A percentile compares a stretch with the other conserved stretches of the same genome.
Evolutionary conservation across 2,329 filamentous ascomycete species (phyloP).

Genomic region (Monosporascus sp.): DNA sequence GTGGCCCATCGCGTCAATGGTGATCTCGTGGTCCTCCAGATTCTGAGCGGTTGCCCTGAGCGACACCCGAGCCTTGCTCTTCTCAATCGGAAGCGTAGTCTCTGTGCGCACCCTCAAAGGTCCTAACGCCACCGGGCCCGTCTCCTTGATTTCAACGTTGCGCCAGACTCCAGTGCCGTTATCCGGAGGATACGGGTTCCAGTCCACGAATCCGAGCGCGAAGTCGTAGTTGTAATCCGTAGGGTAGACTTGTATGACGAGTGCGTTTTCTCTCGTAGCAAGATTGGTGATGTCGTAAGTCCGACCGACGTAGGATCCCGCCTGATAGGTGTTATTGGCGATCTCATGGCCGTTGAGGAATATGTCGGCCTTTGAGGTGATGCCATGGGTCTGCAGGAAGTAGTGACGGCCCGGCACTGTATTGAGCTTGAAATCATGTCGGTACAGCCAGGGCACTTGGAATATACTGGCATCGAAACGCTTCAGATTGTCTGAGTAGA

Average conservation of each 20-base stretch:
- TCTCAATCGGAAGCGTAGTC: constrained; percentile 25
- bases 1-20: constrained; percentile 28
- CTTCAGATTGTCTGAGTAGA: constrained; percentile 46
- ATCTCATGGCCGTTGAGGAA: constrained; percentile 52
- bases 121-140: constrained; percentile 42
- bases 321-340: constrained; percentile 41
- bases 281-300: constrained; percentile 48
- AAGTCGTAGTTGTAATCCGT: constrained; percentile 56
- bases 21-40: constrained; percentile 33
- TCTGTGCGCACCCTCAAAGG: constrained; percentile 40
- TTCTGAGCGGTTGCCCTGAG: constrained; percentile 35
- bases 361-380: constrained; percentile 55
- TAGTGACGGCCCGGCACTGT: constrained; percentile 34
- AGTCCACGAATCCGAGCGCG: constrained; percentile 55
- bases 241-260: constrained; percentile 50
- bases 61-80: constrained; percentile 28
- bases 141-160: constrained; percentile 49
- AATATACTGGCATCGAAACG: constrained; percentile 42
- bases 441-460: constrained; percentile 52
- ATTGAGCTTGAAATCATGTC: constrained; percentile 43
- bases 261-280: constrained; percentile 36
- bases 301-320: constrained; percentile 51
- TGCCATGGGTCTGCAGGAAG: constrained; percentile 52
- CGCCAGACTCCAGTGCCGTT: constrained; percentile 61
- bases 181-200: constrained; percentile 57